These are phyloP conservation scores for Suillus clintonianus DNA, from an alignment of 768 basidiomycete genomes.

Conservation along the genomic window DNA sequence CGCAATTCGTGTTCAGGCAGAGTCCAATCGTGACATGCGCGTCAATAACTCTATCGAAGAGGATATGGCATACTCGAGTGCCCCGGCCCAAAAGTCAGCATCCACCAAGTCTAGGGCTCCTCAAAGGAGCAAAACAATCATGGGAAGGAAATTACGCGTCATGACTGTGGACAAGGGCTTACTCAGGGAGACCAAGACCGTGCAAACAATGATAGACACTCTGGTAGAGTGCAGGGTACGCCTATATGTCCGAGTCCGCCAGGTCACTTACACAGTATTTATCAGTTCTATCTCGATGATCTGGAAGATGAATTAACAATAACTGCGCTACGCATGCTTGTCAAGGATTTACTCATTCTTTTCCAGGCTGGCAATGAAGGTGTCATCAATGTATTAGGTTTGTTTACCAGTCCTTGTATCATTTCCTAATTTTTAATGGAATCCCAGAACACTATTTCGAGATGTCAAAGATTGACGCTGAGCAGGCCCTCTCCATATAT, in stretches of 20 bases:
- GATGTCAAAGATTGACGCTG: constrained; percentile 94
- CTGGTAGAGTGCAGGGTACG: constrained; percentile 87
- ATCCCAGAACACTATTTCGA: constrained; percentile 90
- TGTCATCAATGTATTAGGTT: constrained; percentile 78
- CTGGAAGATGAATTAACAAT: constrained; percentile 90
- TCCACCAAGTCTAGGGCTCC: constrained; percentile 40
- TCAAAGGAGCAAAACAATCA: constrained; percentile 72
- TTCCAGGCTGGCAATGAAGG: constrained; percentile 98
- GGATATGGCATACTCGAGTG: constrained; percentile 39
- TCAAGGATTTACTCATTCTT: constrained; percentile 93
- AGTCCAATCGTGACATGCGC: constrained; percentile 87
- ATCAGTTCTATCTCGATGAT: constrained; percentile 91
- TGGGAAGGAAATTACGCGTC: constrained; percentile 80
- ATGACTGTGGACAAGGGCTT: constrained; percentile 97
- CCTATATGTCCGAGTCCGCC: constrained; percentile 13
- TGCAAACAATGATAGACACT: constrained; percentile 88
- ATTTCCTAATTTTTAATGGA: constrained; percentile 16
- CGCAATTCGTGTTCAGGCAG: constrained; percentile 89
- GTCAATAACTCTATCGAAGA: constrained; percentile 63
- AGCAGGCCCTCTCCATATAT: constrained; percentile 83
- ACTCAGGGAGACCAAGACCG: constrained; percentile 86
- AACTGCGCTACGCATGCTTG: constrained; percentile 87
- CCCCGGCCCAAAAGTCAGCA: constrained; percentile 32
- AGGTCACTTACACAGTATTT: not conserved
- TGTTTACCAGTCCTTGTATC: constrained; percentile 33